phyloP scores from a whole-genome alignment of 2,329 filamentous ascomycete species.

The Alternaria sp. region DNA sequence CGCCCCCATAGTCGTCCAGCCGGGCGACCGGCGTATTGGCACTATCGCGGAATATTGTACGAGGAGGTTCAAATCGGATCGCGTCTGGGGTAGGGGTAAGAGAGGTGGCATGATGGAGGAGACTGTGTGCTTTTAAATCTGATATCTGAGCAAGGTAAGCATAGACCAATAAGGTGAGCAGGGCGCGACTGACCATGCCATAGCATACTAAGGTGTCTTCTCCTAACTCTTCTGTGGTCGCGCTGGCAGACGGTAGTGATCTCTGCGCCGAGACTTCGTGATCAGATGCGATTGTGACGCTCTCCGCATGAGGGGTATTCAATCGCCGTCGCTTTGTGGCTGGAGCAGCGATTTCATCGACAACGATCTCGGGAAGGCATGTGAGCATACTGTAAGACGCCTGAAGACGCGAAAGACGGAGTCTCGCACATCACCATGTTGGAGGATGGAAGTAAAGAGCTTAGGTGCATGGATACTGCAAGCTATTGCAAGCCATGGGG shows the following conservation, averaged over 20 bases:
- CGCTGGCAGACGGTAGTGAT: not conserved
- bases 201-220: not conserved
- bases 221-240: fast-evolving
- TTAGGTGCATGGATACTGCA: no score
- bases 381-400: not conserved
- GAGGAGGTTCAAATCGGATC: not conserved
- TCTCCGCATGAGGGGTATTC: not conserved
- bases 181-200: not conserved
- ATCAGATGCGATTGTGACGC: not conserved
- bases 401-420: not conserved
- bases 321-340: not conserved
- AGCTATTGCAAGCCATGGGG: not conserved
- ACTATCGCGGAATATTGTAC: fast-evolving
- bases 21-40: not conserved
- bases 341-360: not conserved
- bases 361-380: not conserved
- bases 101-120: not conserved
- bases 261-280: no score
- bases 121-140: not conserved
- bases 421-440: not conserved
- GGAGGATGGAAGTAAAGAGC: not conserved
- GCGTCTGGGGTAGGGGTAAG: no score
- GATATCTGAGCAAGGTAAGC: not conserved
- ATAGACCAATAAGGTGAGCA: not conserved
- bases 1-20: not conserved